Evolutionary conservation across 768 basidiomycete genomes (phyloP).

Genomic region (Termitomyces sp.): DNA sequence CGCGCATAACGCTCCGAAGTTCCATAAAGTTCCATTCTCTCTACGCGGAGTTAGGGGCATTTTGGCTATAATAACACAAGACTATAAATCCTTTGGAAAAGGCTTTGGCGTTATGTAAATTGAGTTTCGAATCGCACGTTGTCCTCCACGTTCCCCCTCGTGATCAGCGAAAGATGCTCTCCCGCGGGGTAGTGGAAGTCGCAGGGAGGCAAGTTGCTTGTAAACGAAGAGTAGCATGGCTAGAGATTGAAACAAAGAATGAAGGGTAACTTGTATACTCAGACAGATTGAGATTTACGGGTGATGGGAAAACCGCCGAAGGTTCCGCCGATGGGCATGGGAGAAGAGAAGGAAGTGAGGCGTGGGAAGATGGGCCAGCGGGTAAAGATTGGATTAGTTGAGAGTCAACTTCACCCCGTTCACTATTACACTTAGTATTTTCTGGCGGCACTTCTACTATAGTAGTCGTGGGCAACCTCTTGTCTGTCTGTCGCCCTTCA

Average conservation of each 20-base stretch:
- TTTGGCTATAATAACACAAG: background rate
- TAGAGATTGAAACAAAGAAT: background rate
- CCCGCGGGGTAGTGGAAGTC: background rate
- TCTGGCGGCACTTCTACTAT: conserved; percentile 49
- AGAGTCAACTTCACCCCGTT: conserved; percentile 35
- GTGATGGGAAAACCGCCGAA: conserved; percentile 20
- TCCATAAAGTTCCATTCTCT: background rate
- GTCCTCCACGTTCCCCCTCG: background rate
- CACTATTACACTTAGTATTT: conserved; percentile 51
- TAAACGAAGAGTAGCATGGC: background rate
- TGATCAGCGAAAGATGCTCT: background rate
- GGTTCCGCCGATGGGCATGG: conserved; percentile 24
- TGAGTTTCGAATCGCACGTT: conserved; percentile 9
- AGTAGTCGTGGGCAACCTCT: conserved; percentile 50
- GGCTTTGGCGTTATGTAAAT: conserved; percentile 5
- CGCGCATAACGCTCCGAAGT: background rate
- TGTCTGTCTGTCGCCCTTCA: conserved; percentile 29
- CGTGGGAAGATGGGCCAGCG: conserved; percentile 35
- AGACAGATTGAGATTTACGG: background rate
- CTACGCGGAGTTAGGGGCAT: conserved; percentile 8
- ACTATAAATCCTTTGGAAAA: background rate
- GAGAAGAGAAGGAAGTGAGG: conserved; percentile 19
- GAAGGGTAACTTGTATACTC: background rate
- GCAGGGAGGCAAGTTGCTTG: background rate
- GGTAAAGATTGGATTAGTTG: conserved; percentile 25